Evolutionary conservation across 75 land plant species (phyloP).

Genomic region (Larix kaempferi): DNA sequence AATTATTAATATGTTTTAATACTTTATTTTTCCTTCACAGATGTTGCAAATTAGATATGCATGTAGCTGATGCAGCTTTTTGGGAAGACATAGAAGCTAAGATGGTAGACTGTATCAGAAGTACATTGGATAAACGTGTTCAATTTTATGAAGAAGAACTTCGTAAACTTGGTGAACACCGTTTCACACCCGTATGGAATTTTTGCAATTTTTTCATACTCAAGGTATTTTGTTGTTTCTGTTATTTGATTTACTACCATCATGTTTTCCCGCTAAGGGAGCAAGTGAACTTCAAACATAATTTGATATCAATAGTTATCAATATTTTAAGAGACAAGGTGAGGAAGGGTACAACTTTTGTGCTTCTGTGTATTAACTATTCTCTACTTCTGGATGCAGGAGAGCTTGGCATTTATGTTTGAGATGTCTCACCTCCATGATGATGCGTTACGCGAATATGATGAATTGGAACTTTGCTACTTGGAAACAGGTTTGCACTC

Average conservation of each 20-base stretch:
- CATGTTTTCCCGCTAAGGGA: background rate
- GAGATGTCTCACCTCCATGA: constrained; percentile 89
- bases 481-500: constrained; percentile 64
- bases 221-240: constrained; percentile 50
- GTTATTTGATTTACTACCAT: background rate
- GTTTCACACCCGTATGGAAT: constrained; percentile 82
- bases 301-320: background rate
- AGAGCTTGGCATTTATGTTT: constrained; percentile 98
- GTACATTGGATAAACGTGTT: constrained; percentile 84
- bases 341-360: background rate
- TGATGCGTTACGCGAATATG: constrained; percentile 96
- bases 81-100: constrained; percentile 93
- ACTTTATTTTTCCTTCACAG: constrained; percentile 22
- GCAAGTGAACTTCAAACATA: background rate
- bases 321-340: background rate
- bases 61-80: constrained; percentile 67
- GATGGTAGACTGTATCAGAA: constrained; percentile 77
- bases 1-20: background rate
- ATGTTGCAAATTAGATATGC: constrained; percentile 89
- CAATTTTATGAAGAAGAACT: constrained; percentile 97
- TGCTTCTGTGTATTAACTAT: background rate
- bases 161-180: constrained; percentile 82
- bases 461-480: constrained; percentile 91
- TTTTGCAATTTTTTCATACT: constrained; percentile 90
- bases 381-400: constrained; percentile 43